Base-by-base conservation (phyloP, 2,329 filamentous ascomycete genomes). In the Fusarium subtropicale region DNA sequence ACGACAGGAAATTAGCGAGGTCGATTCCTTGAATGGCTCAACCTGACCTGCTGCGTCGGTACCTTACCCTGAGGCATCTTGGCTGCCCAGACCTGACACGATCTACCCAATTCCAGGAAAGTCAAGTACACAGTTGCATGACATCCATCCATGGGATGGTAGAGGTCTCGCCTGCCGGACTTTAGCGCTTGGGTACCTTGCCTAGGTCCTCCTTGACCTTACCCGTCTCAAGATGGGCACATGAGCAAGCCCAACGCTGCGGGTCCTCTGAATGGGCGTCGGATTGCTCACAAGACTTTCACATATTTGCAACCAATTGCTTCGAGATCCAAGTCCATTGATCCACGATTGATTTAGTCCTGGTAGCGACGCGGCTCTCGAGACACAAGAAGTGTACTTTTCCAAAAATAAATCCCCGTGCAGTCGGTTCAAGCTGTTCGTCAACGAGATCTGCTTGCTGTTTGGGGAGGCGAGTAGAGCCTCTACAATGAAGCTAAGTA, bases 171-270 rank as follows among this genome's bases (percentile, higher is more conserved):
- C 62, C 51, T 68, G 51, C 60, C 61, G 46, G 31, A 26, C 34
- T 48, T 38, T 64, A 64, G 61, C 61, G 61, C 51, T 36, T 67
- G 56, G 39, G 42, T 61, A 56, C 64, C 62, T 66, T 48, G 51
- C 47, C 57, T 62, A 59, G 56, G 30, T 39, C 20, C 52, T 67
- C 58, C 54, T 45, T 63, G 68, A 73, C 74, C 77, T 48, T 66
- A 69, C 74, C 74, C 77, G 80, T 81, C 79, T 81, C 77, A 77
- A 74, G 80, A 78, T 79, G 80, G 76, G 78, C 82, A 84, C 81
- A 83, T 84, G 82, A 83, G 79, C 80, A 80, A 78, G 79, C 79
- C 80, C 76, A 81, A 78, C 69, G 68, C 72, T 80, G 79, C 76
- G 79, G 79, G 76, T 80, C 74, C 65, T 72, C 54, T 52, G 55